Conservation (phyloP, 1,284 basidiomycete species). For the Singerocomus rubriflavus region DNA sequence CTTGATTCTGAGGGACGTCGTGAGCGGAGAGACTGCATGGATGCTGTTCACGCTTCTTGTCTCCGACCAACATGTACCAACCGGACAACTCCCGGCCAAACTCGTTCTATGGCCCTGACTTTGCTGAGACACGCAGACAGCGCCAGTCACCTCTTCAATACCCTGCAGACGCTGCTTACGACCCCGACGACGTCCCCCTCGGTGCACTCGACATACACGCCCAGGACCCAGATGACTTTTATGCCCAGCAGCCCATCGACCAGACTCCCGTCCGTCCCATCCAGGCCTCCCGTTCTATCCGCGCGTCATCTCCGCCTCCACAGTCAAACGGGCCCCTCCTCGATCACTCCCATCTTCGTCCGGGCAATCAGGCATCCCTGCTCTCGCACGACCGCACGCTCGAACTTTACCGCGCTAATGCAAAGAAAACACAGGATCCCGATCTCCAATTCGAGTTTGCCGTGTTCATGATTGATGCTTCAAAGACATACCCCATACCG, state of each 20-base stretch:
- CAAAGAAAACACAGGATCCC: constrained; percentile 98
- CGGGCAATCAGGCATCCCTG: constrained; percentile 89
- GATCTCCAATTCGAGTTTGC: constrained; percentile 98
- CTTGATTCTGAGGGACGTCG: constrained; percentile 50
- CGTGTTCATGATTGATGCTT: constrained; percentile 97
- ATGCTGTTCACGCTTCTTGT: constrained; percentile 19
- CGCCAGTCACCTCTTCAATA: constrained; percentile 28
- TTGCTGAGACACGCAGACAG: constrained; percentile 15
- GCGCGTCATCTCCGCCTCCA: constrained; percentile 38
- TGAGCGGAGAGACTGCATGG: constrained; percentile 63
- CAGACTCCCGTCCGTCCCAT: constrained; percentile 23
- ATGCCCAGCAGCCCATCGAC: constrained; percentile 30
- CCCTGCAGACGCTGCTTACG: constrained; percentile 33
- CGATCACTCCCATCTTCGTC: constrained; percentile 91
- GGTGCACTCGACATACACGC: constrained; percentile 19
- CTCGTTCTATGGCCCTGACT: constrained; percentile 35
- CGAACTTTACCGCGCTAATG: constrained; percentile 95
- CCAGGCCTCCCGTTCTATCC: constrained; percentile 39
- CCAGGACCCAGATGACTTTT: constrained; percentile 40
- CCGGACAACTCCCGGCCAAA: constrained; percentile 36
- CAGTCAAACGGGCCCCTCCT: constrained; percentile 67
- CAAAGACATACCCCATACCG: constrained; percentile 81
- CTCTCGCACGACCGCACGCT: constrained; percentile 94
- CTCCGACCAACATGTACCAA: constrained; percentile 31
- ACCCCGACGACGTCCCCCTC: constrained; percentile 34